Evolutionary conservation across 2,329 filamentous ascomycete genomes (phyloP), one percentile per base, ranked within the genome.

Genomic region (Aspergillus awamori): DNA sequence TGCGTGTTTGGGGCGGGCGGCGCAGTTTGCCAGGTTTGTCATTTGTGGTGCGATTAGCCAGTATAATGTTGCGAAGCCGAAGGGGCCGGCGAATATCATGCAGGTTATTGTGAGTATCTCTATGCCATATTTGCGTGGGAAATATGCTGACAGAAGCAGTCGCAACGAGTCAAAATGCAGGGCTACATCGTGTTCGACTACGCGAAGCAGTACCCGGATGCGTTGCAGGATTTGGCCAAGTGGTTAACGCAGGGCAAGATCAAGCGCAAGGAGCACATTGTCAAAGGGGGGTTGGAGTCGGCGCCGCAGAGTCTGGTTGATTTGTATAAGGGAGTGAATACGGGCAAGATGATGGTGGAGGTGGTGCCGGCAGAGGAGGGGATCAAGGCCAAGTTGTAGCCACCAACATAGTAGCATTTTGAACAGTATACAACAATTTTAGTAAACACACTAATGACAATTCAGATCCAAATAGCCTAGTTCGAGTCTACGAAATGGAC

Each of bases 121-220:
- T 20, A 20, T 20, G 20, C 20, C 20, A 20, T 11, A 30, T 28
- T 33, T 39, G 49, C 30, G 7, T 5, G 2, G 47, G 47, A 8
- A 28, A 8, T 6, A 49, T 30, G 17, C 28, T 30, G 56, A 68
- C 72, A 65, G 72, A 39, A 1, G 24, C 53, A 77, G 75, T 74
- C 74, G 20, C 70, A 75, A 74, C 71, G 70, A 11, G 67, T 74
- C 70, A 82, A 78, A 57, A 86, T 91, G 81, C 82, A 89, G 77
- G 89, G 89, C 0, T 93, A 93, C 76, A 88, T 93, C 63, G 84
- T 92, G 53, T 85, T 90, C 58, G 90, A 93, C 73, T 91, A 83
- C 69, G 76, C 74, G 4, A 78, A 83, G 56, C 81, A 88, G 69
- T 90, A 84, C 71, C 70, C 81, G 0, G 73, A 77, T 45, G 90